phyloP scores from a whole-genome alignment of 164 flowering plant species.

The Annona cherimola region DNA sequence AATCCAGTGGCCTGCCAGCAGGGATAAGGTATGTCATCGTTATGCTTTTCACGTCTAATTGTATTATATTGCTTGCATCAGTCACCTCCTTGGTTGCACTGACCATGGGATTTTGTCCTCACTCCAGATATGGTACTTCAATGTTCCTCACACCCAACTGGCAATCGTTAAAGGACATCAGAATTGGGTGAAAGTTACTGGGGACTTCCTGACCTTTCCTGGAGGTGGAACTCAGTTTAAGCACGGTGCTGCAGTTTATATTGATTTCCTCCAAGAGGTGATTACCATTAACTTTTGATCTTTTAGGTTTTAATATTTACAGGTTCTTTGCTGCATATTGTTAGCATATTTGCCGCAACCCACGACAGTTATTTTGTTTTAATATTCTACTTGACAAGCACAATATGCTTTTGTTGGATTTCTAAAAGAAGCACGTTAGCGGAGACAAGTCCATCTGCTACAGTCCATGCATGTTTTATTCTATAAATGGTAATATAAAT shows the following conservation, averaged over 20 bases:
- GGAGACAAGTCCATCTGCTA: too few relatives aligned
- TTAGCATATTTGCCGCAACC: too few relatives aligned
- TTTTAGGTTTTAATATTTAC: background rate
- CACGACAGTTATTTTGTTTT: too few relatives aligned
- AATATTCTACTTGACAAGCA: too few relatives aligned
- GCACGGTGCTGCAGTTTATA: slow-evolving; percentile 92
- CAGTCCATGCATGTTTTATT: too few relatives aligned
- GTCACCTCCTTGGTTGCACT: background rate
- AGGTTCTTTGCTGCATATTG: too few relatives aligned
- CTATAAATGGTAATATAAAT: too few relatives aligned
- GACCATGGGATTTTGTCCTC: background rate
- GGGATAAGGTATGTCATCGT: slow-evolving; percentile 64
- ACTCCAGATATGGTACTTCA: slow-evolving; percentile 87
- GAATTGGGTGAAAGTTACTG: slow-evolving; percentile 91
- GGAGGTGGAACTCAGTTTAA: slow-evolving; percentile 99
- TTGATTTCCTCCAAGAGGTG: slow-evolving; percentile 78
- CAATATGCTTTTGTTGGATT: too few relatives aligned
- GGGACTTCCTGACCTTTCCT: slow-evolving; percentile 90
- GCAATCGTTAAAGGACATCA: slow-evolving; percentile 88
- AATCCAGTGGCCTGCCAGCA: slow-evolving; percentile 86
- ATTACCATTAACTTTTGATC: slow-evolving; percentile 8
- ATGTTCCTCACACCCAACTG: slow-evolving; percentile 90
- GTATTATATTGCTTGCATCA: background rate
- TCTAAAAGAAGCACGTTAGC: too few relatives aligned
- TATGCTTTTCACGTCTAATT: background rate